These are phyloP conservation scores for Neurospora terricola DNA, from an alignment of 495 filamentous ascomycete species.

Conservation along the genomic window DNA sequence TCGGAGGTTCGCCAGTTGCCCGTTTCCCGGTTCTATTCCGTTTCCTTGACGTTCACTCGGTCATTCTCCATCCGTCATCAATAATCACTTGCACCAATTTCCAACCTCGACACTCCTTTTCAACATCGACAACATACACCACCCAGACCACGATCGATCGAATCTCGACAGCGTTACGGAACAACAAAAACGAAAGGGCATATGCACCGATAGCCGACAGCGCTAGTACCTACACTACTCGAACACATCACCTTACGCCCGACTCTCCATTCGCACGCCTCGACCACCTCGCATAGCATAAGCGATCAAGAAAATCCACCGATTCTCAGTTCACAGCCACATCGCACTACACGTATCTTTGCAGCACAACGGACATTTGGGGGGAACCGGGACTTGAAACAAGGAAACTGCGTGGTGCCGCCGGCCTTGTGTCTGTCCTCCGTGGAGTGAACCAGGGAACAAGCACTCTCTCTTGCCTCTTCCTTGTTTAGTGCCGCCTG, in stretches of 20 bases:
- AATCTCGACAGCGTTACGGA: neutral
- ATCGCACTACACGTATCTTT: neutral
- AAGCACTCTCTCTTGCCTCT: slow-evolving; percentile 1
- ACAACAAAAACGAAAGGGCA: neutral
- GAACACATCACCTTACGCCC: neutral
- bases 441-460: neutral
- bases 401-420: neutral
- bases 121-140: neutral
- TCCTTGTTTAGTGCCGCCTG: slow-evolving; percentile 5
- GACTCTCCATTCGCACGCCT: neutral
- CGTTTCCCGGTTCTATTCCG: neutral
- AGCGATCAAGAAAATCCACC: neutral
- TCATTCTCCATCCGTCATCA: neutral
- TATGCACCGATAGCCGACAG: slow-evolving; percentile 7
- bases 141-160: neutral
- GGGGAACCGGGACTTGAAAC: neutral
- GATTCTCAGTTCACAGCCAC: neutral
- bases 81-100: neutral
- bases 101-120: neutral
- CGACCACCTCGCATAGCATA: neutral
- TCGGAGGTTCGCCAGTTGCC: neutral
- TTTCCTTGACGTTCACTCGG: neutral
- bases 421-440: slow-evolving; percentile 1
- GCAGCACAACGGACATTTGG: neutral
- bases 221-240: slow-evolving; percentile 8